Percentiles rank a stretch among this genome's conserved stretches.
phyloP scores from a whole-genome alignment of 2,329 filamentous ascomycete species.

The Teratosphaeria zuluensis region DNA sequence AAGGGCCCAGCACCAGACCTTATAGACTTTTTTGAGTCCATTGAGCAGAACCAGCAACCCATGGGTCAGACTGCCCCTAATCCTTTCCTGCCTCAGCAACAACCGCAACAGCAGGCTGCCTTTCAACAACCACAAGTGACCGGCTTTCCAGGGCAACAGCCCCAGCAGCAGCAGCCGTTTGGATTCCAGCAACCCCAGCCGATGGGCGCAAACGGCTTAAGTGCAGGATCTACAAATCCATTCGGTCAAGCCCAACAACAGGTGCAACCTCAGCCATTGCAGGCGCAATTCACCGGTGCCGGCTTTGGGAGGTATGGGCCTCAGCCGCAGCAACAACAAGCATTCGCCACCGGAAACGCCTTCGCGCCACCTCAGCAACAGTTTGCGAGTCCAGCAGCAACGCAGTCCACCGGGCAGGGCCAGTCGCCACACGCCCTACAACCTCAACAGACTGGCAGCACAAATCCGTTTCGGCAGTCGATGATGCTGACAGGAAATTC shows the following conservation, averaged over 20 bases:
- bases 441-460: constrained; percentile 49
- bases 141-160: constrained; percentile 18
- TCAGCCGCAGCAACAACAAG: constrained; percentile 47
- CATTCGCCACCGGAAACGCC: background rate
- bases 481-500: constrained; percentile 51
- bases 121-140: constrained; percentile 16
- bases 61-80: constrained; percentile 25
- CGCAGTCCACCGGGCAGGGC: constrained; percentile 27
- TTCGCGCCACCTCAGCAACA: constrained; percentile 42
- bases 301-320: constrained; percentile 59
- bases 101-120: constrained; percentile 19
- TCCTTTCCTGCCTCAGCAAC: constrained; percentile 10
- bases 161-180: constrained; percentile 14
- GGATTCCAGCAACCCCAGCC: constrained; percentile 13
- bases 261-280: constrained; percentile 36
- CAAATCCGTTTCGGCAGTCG: constrained; percentile 90
- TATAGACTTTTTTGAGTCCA: constrained; percentile 92
- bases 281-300: constrained; percentile 58
- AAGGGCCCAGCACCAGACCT: constrained; percentile 66
- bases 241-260: constrained; percentile 25
- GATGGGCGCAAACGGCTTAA: constrained; percentile 32
- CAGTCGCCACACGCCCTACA: constrained; percentile 40
- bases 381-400: constrained; percentile 18
- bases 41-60: constrained; percentile 76
- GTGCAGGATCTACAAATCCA: constrained; percentile 23